Evolutionary conservation across 306 rosid species (phyloP), one percentile per base, ranked within the genome.

Genomic region (Dryas alaskensis): DNA sequence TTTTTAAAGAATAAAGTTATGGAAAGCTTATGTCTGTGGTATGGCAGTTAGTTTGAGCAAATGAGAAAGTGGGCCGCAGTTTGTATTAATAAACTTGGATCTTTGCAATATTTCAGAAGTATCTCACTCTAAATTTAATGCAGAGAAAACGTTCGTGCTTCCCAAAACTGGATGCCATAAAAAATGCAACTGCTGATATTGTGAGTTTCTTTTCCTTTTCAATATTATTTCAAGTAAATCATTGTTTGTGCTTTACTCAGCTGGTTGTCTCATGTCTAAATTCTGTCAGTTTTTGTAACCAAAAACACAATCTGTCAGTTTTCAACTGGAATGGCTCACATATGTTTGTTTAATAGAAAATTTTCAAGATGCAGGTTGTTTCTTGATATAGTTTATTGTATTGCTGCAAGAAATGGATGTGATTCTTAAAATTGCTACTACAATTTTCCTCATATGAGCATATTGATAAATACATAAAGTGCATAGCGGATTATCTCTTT

Each of bases 91-190:
- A 48, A n/a, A 17, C 52, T 7, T 3, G 14, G 40, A 46, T 59
- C 62, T 59, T 72, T 39, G 50, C 62, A 16, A 13, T 47, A 42
- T 46, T 51, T 71, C 39, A 51, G 51, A 76, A 46, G 52, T 61
- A 40, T 60, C 73, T 61, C 16, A 22, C 25, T n/a, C 43, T 69
- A 64, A 48, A 39, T 70, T 80, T 74, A 39, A 80, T 89, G 83
- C 84, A 95, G 99, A 85, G 98, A 81, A 92, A 92, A 70, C 92
- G 97, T 52, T 7, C 87, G 1, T 92, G 93, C 87, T 88, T 55
- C 85, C 98, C 99, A 6, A 92, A 87, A 77, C 66, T 95, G 80
- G 90, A 95, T 73, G 96, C 98, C 61, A 90, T 95, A 76, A 92
- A 90, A 78, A 83, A 87, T 81, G 91, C 98, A 52, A 79, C 98